Evolutionary conservation across 495 filamentous ascomycete species (phyloP), one percentile per base, ranked within the genome.

Genomic region (Penicillium macrosclerotiorum): DNA sequence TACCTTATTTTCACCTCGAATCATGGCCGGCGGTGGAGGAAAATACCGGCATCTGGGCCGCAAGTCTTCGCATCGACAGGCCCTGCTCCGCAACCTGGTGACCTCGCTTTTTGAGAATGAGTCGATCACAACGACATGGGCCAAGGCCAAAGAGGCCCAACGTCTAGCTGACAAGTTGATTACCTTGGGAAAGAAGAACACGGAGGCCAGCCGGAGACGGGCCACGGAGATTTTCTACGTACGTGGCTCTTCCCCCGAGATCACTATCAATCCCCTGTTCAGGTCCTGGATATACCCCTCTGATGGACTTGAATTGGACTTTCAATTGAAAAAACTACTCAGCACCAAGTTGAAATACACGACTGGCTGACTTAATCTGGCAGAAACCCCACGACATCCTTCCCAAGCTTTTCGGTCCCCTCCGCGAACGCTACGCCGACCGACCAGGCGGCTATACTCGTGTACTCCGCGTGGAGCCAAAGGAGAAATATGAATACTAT

Each of bases 81-180:
- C 93, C 42, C 81, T 98, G 50, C 86, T 98, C 46, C 90, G 93
- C 52, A 97, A 97, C 69, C 78, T 98, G 33, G 89, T 97, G 59
- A 95, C 90, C 47, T 92, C 90, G n/a, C 86, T 98, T 44, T 82
- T 98, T 74, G 75, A 85, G 60, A 81, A 95, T 65, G 93, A 98
- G 71, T 80, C 86, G 41, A 95, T 98, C 73, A 82, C 81, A 36
- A 98, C 93, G 19, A 95, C 93, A 71, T 96, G 85, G 82, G 81
- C 81, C 64, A 97, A 96, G 72, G 93, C 93, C 23, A 98, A 97
- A 68, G 93, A 98, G 73, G 87, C 93, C 33, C 93, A 97, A 67
- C 79, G 85, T 1, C 65, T 96, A 20, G 93, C 93, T 27, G 93
- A 98, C 60, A 90, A 91, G 73, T 76, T 96, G 47, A 89, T 98